These are phyloP conservation scores for Xylariales sp. DNA, from an alignment of 2,329 filamentous ascomycete species.

Conservation along the genomic window DNA sequence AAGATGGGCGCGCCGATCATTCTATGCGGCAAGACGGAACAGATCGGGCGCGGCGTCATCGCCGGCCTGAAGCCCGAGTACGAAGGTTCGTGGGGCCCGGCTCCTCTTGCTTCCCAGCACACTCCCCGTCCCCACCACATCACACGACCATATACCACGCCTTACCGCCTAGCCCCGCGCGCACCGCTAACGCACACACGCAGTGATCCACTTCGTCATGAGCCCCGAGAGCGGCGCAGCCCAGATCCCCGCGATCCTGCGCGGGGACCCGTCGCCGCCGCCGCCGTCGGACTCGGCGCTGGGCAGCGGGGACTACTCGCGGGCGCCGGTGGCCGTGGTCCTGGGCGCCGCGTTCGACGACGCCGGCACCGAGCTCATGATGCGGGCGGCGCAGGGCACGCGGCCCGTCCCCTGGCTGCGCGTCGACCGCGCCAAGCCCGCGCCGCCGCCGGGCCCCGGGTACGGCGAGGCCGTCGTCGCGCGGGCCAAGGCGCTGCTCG, in stretches of 20 bases:
- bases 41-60: constrained; percentile 39
- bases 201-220: constrained; percentile 45
- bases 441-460: constrained; percentile 41
- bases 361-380: constrained; percentile 31
- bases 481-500: constrained; percentile 37
- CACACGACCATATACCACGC: no score
- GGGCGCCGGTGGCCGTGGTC: constrained; percentile 37
- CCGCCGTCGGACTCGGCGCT: constrained; percentile 35
- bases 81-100: constrained; percentile 37
- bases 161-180: no score
- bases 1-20: constrained; percentile 40
- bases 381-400: constrained; percentile 34
- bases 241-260: constrained; percentile 38
- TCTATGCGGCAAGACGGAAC: constrained; percentile 42
- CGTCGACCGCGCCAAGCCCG: constrained; percentile 39
- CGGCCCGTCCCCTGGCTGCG: constrained; percentile 43
- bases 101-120: background rate
- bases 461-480: constrained; percentile 42
- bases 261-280: constrained; percentile 32
- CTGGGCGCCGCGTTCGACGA: constrained; percentile 43
- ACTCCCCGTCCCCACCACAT: no score
- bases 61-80: constrained; percentile 43
- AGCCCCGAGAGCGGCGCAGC: constrained; percentile 32
- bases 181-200: background rate
- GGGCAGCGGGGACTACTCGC: constrained; percentile 42